Conservation (phyloP, 257 asterid genomes). For the Apocynum venetum region DNA sequence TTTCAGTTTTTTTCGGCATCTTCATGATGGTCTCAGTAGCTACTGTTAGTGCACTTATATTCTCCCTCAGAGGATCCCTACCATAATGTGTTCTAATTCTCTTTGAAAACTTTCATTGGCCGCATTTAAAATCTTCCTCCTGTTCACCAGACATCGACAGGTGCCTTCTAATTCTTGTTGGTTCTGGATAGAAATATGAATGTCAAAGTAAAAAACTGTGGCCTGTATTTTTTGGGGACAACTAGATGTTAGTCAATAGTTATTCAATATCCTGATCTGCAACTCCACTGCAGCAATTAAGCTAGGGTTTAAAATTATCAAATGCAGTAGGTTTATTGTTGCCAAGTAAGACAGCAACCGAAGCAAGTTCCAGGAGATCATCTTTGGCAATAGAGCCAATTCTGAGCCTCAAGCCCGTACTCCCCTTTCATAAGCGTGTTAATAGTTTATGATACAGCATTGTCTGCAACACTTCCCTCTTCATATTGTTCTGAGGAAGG, state of each 20-base stretch:
- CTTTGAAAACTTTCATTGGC: neutral
- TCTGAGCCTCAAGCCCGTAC: neutral
- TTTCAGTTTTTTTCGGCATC: neutral
- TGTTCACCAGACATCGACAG: neutral
- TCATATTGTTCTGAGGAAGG: neutral
- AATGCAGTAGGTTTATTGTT: neutral
- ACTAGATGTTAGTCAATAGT: neutral
- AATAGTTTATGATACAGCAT: neutral
- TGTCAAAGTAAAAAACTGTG: neutral
- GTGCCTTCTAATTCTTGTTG: neutral
- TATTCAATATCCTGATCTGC: neutral
- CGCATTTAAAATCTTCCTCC: neutral
- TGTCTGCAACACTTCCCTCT: neutral
- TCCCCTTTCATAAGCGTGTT: neutral
- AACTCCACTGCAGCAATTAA: neutral
- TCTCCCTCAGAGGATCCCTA: neutral
- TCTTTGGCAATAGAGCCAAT: neutral
- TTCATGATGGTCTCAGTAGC: neutral
- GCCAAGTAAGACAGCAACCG: neutral
- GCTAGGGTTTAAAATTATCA: neutral
- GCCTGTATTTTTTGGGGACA: neutral
- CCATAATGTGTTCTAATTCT: neutral
- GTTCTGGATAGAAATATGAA: neutral
- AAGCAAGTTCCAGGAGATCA: neutral
- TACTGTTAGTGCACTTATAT: neutral